Base-by-base conservation (phyloP, 1,284 basidiomycete genomes). In the Pseudozyma sp. region DNA sequence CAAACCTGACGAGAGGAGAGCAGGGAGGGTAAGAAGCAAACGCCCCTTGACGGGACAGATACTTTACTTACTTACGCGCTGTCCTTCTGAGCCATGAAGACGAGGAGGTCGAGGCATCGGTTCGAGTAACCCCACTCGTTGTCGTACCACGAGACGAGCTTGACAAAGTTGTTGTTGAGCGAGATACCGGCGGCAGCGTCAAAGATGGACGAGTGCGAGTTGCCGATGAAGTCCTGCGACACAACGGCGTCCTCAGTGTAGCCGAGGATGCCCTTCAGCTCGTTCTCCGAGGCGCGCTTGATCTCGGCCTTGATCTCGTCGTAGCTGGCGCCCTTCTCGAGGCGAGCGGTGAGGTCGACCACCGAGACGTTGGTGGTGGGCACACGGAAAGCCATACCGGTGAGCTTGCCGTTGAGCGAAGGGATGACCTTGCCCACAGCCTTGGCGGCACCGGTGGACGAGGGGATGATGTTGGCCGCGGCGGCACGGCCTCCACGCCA, bases 391-490 rank as follows among this genome's bases (percentile, higher is more conserved):
- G 96, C 83, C 86, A 98, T 92, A 87, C 94, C 94, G 73, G 92
- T 94, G 35, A 85, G 91, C 89, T 98, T 99, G 88, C 96, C 96
- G 87, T 98, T 97, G 82, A 99, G 90, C 71, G 87, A 86, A 75
- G 96, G 96, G 85, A 99, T 99, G 86, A 99, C 96, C 90, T 99
- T 97, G 85, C 96, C 96, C 85, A 98, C 96, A 76, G 95, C 68
- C 87, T 99, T 99, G 86, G 97, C 97, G 76, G 96, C 96, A 88
- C 96, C 96, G 75, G 97, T 99, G 83, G 94, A 97, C 34, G 96
- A 98, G 66, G 96, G 96, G 85, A 99, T 99, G 88, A 99, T 98
- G 91, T 99, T 99, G 88, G 92, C 92, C 86, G 91, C 91, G 75
- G 96, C 94, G 82, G 91, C 90, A 88, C 96, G 97, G 81, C 96